These are phyloP conservation scores for Leccinum ochraceum DNA, from an alignment of 768 basidiomycete genomes.

Conservation along the genomic window DNA sequence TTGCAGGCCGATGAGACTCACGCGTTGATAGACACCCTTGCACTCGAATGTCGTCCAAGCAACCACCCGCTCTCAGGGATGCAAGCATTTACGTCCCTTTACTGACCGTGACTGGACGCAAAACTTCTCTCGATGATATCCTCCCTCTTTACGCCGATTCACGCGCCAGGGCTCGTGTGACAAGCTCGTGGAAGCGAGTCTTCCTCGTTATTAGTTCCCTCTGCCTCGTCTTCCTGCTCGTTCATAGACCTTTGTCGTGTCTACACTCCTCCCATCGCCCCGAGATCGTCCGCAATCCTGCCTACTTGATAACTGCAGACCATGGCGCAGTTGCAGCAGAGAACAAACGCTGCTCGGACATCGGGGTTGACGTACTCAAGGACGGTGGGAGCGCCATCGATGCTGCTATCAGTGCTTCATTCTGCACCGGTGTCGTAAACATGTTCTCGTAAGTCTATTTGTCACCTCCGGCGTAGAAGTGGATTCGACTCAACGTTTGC, in stretches of 20 bases:
- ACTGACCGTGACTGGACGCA: neutral
- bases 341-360: constrained; percentile 80
- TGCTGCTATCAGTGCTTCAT: constrained; percentile 73
- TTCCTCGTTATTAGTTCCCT: constrained; percentile 14
- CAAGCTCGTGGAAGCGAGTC: constrained; percentile 14
- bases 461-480: neutral
- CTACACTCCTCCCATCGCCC: neutral
- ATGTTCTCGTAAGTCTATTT: constrained; percentile 75
- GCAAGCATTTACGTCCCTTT: neutral
- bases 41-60: constrained; percentile 10
- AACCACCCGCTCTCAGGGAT: neutral
- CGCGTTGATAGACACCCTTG: neutral
- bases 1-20: neutral
- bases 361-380: constrained; percentile 76
- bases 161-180: neutral
- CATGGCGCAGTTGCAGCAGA: constrained; percentile 90
- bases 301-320: constrained; percentile 59
- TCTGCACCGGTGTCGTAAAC: constrained; percentile 84
- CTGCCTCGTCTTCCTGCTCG: constrained; percentile 15
- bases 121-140: constrained; percentile 1
- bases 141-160: constrained; percentile 24
- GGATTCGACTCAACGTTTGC: neutral
- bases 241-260: neutral
- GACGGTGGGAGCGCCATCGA: constrained; percentile 92
- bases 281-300: constrained; percentile 44